These are phyloP conservation scores for Lineolata rhizophorae DNA, from an alignment of 495 filamentous ascomycete genomes.

Conservation along the genomic window DNA sequence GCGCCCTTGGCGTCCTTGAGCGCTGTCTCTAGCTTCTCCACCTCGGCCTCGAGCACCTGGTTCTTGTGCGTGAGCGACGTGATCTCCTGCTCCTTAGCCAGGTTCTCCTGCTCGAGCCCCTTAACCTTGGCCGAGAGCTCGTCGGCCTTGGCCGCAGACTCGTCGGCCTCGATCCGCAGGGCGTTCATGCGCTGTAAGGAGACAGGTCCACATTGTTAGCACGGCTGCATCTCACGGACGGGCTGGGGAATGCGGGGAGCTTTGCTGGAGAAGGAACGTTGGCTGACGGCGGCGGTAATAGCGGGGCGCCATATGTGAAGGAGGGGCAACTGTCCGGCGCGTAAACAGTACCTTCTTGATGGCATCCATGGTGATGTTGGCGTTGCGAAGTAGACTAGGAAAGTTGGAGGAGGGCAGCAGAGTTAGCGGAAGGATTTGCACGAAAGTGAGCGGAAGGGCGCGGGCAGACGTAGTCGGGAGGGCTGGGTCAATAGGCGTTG, in stretches of 20 bases:
- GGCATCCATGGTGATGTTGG: constrained; percentile 8
- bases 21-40: constrained; percentile 65
- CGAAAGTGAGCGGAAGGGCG: too few species aligned
- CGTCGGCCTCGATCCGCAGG: constrained; percentile 83
- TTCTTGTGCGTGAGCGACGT: constrained; percentile 86
- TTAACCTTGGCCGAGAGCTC: constrained; percentile 77
- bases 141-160: constrained; percentile 52
- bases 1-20: constrained; percentile 61
- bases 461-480: too few species aligned
- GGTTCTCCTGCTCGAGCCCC: constrained; percentile 79
- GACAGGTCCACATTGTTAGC: constrained; percentile 3
- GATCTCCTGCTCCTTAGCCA: constrained; percentile 93
- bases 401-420: too few species aligned
- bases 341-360: constrained; percentile 5
- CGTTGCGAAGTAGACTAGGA: too few species aligned
- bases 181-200: constrained; percentile 78
- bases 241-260: constrained; percentile 3
- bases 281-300: too few species aligned
- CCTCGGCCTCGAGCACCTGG: constrained; percentile 61
- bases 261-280: neutral
- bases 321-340: too few species aligned
- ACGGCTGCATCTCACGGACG: neutral
- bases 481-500: too few species aligned
- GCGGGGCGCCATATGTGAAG: too few species aligned
- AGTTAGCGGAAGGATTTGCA: too few species aligned